A percentile compares a stretch with the other conserved stretches of the same genome.
Conservation (phyloP, 2,329 filamentous ascomycete genomes). For the Pyrenochaeta sp. region DNA sequence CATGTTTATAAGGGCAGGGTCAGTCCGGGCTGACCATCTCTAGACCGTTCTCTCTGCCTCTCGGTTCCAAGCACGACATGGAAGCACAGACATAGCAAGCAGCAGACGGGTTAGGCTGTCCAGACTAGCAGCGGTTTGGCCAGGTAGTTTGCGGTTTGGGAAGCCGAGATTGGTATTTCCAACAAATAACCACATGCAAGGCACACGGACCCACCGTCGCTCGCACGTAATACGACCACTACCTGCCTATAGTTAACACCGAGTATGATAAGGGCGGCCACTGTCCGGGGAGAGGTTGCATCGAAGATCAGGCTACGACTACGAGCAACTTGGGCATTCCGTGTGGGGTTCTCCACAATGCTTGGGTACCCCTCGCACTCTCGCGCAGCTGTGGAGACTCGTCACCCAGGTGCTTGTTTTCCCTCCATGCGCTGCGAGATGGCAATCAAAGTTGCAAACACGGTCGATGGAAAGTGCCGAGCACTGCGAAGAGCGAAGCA, state of each 20-base stretch:
- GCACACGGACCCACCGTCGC: slow-evolving; percentile 17
- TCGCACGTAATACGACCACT: slow-evolving; percentile 19
- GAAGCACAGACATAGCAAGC: slow-evolving; percentile 13
- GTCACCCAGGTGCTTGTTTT: not conserved
- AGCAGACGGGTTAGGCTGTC: not conserved
- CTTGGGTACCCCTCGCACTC: too few relatives aligned
- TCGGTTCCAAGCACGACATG: slow-evolving; percentile 22
- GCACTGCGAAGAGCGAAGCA: slow-evolving; percentile 8
- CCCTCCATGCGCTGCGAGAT: not conserved
- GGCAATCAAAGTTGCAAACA: slow-evolving; percentile 2
- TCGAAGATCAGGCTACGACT: slow-evolving; percentile 15
- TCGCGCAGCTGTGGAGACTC: too few relatives aligned
- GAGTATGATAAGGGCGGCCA: slow-evolving; percentile 35
- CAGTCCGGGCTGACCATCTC: slow-evolving; percentile 20
- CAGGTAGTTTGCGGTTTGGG: slow-evolving; percentile 19
- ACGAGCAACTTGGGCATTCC: slow-evolving; percentile 19
- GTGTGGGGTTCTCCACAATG: slow-evolving; percentile 25
- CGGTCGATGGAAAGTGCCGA: not conserved
- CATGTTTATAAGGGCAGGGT: slow-evolving; percentile 34
- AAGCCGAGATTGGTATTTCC: slow-evolving; percentile 27
- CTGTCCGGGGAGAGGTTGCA: slow-evolving; percentile 13
- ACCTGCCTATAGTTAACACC: slow-evolving; percentile 24
- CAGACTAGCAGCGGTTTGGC: slow-evolving; percentile 26
- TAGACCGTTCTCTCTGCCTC: slow-evolving; percentile 16
- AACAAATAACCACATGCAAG: slow-evolving; percentile 23